These are phyloP conservation scores for Echinosophora koreensis DNA, from an alignment of 306 rosid genomes.

Conservation along the genomic window DNA sequence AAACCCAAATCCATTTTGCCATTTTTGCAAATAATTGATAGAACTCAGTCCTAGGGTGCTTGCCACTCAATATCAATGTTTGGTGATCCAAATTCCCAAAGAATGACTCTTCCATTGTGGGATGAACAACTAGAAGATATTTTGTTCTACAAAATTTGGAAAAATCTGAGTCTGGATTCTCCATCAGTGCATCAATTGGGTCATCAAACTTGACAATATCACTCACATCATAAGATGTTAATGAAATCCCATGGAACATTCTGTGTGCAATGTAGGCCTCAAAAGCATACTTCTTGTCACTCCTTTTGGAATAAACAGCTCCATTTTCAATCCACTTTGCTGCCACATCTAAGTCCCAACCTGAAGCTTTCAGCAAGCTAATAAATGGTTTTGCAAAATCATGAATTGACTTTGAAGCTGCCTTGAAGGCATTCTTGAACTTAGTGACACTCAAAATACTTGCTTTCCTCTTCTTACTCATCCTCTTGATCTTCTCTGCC, in stretches of 20 bases:
- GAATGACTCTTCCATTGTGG: conserved; percentile 64
- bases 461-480: conserved; percentile 49
- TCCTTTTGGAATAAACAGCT: conserved; percentile 58
- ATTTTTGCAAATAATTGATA: conserved; percentile 67
- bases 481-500: conserved; percentile 51
- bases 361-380: conserved; percentile 71
- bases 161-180: conserved; percentile 68
- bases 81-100: conserved; percentile 74
- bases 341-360: conserved; percentile 73
- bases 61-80: conserved; percentile 54
- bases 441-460: conserved; percentile 43
- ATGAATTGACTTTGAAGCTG: conserved; percentile 64
- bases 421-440: conserved; percentile 53
- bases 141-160: conserved; percentile 61
- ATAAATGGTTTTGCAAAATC: conserved; percentile 76
- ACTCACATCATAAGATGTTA: conserved; percentile 44
- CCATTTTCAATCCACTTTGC: conserved; percentile 54
- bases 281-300: conserved; percentile 72
- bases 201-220: conserved; percentile 57
- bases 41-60: conserved; percentile 74
- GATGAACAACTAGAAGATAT: conserved; percentile 66
- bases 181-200: conserved; percentile 60
- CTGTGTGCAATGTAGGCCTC: conserved; percentile 69
- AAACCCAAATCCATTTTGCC: conserved; percentile 79
- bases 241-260: conserved; percentile 60